Percentiles rank a stretch among this genome's conserved stretches.
These are phyloP conservation scores for Colletotrichum cordylinicola DNA, from an alignment of 2,329 filamentous ascomycete genomes.

Conservation along the genomic window DNA sequence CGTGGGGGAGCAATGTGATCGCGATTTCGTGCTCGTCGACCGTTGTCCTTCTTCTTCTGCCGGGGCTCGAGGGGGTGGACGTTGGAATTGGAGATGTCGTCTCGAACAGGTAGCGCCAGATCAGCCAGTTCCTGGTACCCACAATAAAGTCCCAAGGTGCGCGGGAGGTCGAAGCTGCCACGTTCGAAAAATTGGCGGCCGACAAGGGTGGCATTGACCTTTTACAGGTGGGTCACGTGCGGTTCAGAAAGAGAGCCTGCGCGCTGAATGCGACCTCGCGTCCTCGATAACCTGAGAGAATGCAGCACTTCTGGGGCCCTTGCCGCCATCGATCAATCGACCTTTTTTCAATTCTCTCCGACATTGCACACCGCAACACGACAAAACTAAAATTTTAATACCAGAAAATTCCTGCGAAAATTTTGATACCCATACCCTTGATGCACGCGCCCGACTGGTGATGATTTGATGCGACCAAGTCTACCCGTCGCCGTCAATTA, in stretches of 20 bases:
- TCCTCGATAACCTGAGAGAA: not conserved
- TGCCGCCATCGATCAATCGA: not conserved
- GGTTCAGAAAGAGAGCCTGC: not conserved
- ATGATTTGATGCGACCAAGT: not conserved
- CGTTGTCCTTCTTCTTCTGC: not conserved
- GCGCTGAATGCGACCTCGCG: slow-evolving; percentile 5
- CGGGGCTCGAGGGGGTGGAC: not conserved
- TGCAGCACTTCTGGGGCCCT: not conserved
- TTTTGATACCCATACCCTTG: not conserved
- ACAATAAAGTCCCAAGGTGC: slow-evolving; percentile 21
- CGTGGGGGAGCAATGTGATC: not conserved
- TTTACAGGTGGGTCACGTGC: slow-evolving; percentile 15
- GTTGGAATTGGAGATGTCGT: slow-evolving; percentile 5
- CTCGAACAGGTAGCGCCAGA: slow-evolving; percentile 19
- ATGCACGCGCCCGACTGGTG: not conserved
- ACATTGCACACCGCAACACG: not conserved
- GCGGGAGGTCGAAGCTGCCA: slow-evolving; percentile 51
- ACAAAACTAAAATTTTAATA: not conserved
- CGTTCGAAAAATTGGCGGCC: slow-evolving; percentile 49
- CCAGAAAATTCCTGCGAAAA: not conserved
- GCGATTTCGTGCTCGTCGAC: not conserved
- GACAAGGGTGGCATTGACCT: slow-evolving; percentile 31
- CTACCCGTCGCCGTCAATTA: not conserved
- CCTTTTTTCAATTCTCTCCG: not conserved
- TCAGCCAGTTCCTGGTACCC: slow-evolving; percentile 15